Evolutionary conservation across 371 early-diverging fungal species (phyloP).

Genomic region (Umbelopsis sp.): DNA sequence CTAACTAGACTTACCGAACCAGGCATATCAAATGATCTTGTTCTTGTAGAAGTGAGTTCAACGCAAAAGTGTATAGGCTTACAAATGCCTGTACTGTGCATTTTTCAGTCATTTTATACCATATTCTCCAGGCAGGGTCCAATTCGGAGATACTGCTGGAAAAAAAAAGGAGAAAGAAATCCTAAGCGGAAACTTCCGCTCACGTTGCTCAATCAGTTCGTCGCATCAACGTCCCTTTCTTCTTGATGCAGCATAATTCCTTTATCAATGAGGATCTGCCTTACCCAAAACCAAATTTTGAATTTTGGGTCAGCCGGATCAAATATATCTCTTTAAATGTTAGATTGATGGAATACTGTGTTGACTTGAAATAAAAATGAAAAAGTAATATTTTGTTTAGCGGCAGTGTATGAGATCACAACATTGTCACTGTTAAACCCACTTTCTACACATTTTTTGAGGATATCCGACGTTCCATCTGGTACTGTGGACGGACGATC

Average conservation of each 20-base stretch:
- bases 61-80: too few species aligned
- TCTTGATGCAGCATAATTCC: neutral
- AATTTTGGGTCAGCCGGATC: neutral
- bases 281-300: too few species aligned
- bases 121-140: constrained; percentile 5
- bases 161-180: neutral
- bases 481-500: too few species aligned
- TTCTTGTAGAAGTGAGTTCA: too few species aligned
- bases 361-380: too few species aligned
- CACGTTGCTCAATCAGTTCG: constrained; percentile 13
- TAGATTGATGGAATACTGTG: neutral
- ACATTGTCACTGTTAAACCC: too few species aligned
- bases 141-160: constrained; percentile 4
- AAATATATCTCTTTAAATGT: neutral
- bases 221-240: neutral
- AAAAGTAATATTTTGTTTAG: too few species aligned
- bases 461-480: too few species aligned
- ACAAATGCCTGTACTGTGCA: too few species aligned
- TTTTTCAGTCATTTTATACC: too few species aligned
- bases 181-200: neutral
- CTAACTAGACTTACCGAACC: constrained; percentile 7
- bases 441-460: too few species aligned
- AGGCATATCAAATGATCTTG: constrained; percentile 5
- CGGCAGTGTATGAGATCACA: too few species aligned
- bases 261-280: constrained; percentile 16